These are phyloP conservation scores for Parafenestella ontariensis DNA, from an alignment of 2,329 filamentous ascomycete genomes.

Conservation along the genomic window DNA sequence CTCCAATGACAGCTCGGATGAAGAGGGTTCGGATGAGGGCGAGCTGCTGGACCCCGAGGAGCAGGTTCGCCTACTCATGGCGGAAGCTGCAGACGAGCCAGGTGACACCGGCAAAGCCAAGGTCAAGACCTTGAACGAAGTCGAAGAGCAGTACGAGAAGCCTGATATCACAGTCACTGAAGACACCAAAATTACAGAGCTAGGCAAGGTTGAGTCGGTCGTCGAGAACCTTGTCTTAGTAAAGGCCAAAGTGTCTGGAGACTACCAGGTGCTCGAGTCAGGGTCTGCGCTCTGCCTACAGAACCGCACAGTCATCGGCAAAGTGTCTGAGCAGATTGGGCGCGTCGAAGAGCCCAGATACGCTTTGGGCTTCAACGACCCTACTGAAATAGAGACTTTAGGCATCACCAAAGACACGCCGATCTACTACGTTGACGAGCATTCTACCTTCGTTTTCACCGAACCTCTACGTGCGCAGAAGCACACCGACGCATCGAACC, in stretches of 20 bases:
- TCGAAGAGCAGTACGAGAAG: conserved; percentile 59
- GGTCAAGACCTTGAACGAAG: conserved; percentile 84
- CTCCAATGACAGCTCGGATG: conserved; percentile 58
- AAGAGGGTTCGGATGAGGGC: conserved; percentile 62
- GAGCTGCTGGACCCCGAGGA: conserved; percentile 80
- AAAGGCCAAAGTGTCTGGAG: conserved; percentile 77
- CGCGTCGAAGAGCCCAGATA: conserved; percentile 87
- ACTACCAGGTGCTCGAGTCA: conserved; percentile 83
- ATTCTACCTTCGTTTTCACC: conserved; percentile 87
- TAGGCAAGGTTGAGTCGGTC: conserved; percentile 77
- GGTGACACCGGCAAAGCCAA: conserved; percentile 68
- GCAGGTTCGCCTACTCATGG: conserved; percentile 85
- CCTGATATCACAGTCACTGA: conserved; percentile 80
- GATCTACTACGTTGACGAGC: conserved; percentile 79
- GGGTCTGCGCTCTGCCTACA: conserved; percentile 83
- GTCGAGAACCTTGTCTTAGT: conserved; percentile 82
- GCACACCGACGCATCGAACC: conserved; percentile 91
- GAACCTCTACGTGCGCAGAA: conserved; percentile 79
- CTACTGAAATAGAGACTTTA: conserved; percentile 70
- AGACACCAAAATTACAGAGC: conserved; percentile 76
- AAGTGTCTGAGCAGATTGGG: conserved; percentile 84
- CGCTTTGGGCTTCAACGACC: conserved; percentile 75
- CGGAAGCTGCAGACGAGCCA: conserved; percentile 79
- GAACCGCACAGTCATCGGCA: conserved; percentile 78
- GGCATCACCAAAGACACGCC: conserved; percentile 73